phyloP scores from a whole-genome alignment of 257 asterid genomes.

The Solanum rostratum region DNA sequence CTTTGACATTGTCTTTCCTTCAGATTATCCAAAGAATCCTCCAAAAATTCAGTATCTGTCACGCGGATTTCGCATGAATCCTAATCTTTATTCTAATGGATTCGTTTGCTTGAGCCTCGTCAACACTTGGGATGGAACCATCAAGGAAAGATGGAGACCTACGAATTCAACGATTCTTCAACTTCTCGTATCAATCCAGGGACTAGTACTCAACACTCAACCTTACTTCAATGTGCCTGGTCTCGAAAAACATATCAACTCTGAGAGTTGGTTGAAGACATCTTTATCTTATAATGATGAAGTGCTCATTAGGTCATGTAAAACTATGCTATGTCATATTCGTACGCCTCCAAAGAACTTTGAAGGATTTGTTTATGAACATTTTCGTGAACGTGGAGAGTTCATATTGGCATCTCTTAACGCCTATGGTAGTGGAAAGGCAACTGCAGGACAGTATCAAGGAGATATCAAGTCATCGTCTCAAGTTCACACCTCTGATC shows the following conservation, averaged over 20 bases:
- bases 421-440: constrained; percentile 15
- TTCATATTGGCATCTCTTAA: constrained; percentile 18
- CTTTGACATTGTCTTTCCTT: constrained; percentile 47
- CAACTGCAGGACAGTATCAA: constrained; percentile 9
- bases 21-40: constrained; percentile 37
- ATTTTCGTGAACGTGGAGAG: constrained; percentile 16
- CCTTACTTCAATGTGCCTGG: constrained; percentile 60
- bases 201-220: constrained; percentile 42
- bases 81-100: constrained; percentile 39
- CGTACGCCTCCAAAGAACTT: constrained; percentile 32
- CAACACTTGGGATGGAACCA: constrained; percentile 30
- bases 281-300: constrained; percentile 24
- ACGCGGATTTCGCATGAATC: constrained; percentile 41
- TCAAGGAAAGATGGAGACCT: constrained; percentile 27
- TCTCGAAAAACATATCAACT: neutral
- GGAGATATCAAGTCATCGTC: constrained; percentile 2
- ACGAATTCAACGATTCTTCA: constrained; percentile 38
- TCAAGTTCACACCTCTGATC: neutral
- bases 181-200: constrained; percentile 47
- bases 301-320: constrained; percentile 28
- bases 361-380: constrained; percentile 23
- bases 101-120: constrained; percentile 42
- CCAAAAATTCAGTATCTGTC: constrained; percentile 37
- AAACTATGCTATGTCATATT: constrained; percentile 23
- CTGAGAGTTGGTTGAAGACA: neutral